A percentile compares a stretch with the other conserved stretches of the same genome.
These are phyloP conservation scores for Rhipidocladum racemiflorum DNA, from an alignment of 176 grass and related monocot species.

Conservation along the genomic window DNA sequence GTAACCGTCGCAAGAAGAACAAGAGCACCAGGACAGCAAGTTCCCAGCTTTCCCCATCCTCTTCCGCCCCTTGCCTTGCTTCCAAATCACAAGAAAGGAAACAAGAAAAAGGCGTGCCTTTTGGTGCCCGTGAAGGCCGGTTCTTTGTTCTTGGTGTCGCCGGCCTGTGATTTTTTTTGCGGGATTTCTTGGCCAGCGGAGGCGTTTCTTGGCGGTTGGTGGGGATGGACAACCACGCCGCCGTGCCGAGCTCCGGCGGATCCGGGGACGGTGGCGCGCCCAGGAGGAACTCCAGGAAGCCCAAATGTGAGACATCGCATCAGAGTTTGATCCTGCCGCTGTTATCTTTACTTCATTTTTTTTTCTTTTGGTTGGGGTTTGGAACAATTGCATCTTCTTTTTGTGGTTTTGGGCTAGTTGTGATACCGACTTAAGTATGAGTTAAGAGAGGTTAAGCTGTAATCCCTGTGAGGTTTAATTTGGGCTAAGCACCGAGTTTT, in stretches of 20 bases:
- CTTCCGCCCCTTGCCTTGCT: neutral
- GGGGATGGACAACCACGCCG: conserved; percentile 33
- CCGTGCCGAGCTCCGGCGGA: conserved; percentile 42
- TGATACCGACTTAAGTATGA: neutral
- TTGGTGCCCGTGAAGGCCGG: neutral
- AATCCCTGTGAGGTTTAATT: neutral
- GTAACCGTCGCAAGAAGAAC: conserved; percentile 39
- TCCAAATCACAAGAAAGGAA: conserved; percentile 9
- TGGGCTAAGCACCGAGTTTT: neutral
- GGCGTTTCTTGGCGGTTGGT: conserved; percentile 34
- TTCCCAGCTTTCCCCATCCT: conserved; percentile 5
- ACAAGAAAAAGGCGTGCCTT: neutral
- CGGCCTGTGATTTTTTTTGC: neutral
- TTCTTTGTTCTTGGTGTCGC: conserved; percentile 11
- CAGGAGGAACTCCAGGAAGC: conserved; percentile 53
- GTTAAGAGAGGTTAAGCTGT: neutral
- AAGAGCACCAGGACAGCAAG: neutral
- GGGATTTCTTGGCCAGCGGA: neutral
- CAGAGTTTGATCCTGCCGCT: neutral
- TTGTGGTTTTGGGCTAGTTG: neutral
- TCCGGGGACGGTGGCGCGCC: conserved; percentile 43
- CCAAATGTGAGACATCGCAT: conserved; percentile 56
- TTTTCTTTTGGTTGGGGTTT: conserved; percentile 5
- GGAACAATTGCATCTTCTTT: neutral
- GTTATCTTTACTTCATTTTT: neutral